Evolutionary conservation across 2,329 filamentous ascomycete genomes (phyloP).

Genomic region (Arthrinium puccinioides): DNA sequence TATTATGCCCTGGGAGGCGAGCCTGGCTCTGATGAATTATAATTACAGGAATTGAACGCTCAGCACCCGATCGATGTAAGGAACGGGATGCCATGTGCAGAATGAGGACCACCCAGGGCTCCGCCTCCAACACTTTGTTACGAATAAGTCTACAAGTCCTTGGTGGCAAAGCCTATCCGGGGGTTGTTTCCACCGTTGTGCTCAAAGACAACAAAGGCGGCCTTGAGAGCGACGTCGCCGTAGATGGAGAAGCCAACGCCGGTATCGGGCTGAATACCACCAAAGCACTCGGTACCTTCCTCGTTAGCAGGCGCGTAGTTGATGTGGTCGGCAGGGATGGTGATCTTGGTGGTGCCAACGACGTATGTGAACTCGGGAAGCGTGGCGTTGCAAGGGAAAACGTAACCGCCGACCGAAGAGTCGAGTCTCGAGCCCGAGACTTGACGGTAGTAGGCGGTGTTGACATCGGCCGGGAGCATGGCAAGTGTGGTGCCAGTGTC

Average conservation of each 20-base stretch:
- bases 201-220: conserved; percentile 8
- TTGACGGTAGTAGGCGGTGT: conserved; percentile 49
- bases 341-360: conserved; percentile 30
- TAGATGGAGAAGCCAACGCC: conserved; percentile 10
- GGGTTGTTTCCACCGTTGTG: not conserved
- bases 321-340: conserved; percentile 40
- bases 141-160: conserved; percentile 1
- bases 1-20: no score
- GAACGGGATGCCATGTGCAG: no score
- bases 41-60: no score
- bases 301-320: conserved; percentile 39
- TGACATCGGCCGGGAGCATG: conserved; percentile 43
- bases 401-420: conserved; percentile 41
- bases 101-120: no score
- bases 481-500: conserved; percentile 64
- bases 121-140: no score
- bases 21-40: no score
- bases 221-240: conserved; percentile 9
- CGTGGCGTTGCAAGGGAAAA: conserved; percentile 44
- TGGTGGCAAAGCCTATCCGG: conserved; percentile 2
- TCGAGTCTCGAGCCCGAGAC: conserved; percentile 41
- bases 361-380: conserved; percentile 32
- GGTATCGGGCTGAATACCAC: conserved; percentile 39
- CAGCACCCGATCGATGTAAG: no score
- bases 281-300: conserved; percentile 46